These are phyloP conservation scores for Lomentospora prolificans DNA, from an alignment of 2,329 filamentous ascomycete species.

Conservation along the genomic window DNA sequence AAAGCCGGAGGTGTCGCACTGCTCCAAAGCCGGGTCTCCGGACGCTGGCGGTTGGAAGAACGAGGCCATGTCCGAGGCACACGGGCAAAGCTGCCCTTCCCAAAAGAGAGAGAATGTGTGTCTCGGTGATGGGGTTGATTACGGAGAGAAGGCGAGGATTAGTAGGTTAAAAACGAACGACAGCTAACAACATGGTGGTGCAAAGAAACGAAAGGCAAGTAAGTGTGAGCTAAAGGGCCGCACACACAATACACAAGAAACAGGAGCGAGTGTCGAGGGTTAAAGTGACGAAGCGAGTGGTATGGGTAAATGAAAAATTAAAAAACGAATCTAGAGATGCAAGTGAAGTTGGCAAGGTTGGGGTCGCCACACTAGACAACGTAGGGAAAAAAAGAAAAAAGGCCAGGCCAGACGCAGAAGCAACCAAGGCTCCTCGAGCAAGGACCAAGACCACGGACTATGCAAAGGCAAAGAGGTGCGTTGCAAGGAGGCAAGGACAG, in stretches of 20 bases:
- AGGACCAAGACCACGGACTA: background rate
- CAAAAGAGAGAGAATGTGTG: background rate
- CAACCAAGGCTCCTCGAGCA: background rate
- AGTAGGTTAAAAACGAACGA: background rate
- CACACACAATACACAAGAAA: background rate
- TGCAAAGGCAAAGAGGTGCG: background rate
- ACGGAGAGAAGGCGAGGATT: background rate
- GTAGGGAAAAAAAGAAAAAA: background rate
- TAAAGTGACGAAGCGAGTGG: background rate
- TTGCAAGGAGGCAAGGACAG: background rate
- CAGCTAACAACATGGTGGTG: background rate
- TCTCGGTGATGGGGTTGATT: background rate
- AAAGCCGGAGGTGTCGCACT: conserved; percentile 15
- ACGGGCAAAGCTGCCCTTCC: background rate
- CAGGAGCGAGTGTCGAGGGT: background rate
- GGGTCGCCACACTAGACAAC: background rate
- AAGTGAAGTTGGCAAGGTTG: background rate
- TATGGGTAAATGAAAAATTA: background rate
- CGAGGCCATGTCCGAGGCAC: conserved; percentile 20
- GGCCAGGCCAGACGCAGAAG: no score
- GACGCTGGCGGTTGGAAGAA: conserved; percentile 21
- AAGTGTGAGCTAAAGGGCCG: no score
- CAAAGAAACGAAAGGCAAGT: no score
- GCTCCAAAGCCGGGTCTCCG: conserved; percentile 18
- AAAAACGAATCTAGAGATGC: background rate